Evolutionary conservation across 75 land plant species (phyloP).

Genomic region (Chamaecyparis obtusa): DNA sequence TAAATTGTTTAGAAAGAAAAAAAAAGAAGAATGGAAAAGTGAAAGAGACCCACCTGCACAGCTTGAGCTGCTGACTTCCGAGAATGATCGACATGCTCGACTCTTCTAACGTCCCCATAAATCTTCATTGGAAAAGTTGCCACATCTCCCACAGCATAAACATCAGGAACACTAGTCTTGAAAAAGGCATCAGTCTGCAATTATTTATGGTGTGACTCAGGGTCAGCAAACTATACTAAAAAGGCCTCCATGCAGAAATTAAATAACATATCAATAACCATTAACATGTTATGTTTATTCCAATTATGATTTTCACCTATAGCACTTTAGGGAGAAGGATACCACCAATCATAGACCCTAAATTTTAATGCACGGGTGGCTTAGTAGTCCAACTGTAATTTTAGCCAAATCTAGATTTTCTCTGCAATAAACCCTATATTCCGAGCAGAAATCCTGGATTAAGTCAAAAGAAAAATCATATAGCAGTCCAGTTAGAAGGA

Average conservation of each 20-base stretch:
- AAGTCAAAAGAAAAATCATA: neutral
- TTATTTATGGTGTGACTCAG: neutral
- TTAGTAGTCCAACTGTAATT: neutral
- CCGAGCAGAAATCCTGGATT: neutral
- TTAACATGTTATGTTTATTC: neutral
- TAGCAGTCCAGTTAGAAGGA: neutral
- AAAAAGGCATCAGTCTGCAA: constrained; percentile 89
- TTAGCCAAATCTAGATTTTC: neutral
- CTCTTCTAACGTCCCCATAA: constrained; percentile 75
- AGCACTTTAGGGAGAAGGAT: neutral
- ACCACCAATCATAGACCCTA: neutral
- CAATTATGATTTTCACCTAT: neutral
- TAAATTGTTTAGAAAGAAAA: neutral
- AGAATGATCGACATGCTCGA: constrained; percentile 98
- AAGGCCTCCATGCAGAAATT: neutral
- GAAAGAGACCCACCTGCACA: constrained; percentile 60
- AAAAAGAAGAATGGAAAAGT: neutral
- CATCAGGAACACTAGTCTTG: constrained; percentile 83
- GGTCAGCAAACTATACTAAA: neutral
- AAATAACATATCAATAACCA: no score
- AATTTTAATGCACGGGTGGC: neutral
- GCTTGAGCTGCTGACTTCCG: constrained; percentile 98
- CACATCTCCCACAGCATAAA: constrained; percentile 93
- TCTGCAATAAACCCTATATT: neutral
- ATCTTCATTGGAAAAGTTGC: constrained; percentile 93